These are phyloP conservation scores for Dipteronia dyeriana DNA, from an alignment of 345 rosid genomes.

Conservation along the genomic window DNA sequence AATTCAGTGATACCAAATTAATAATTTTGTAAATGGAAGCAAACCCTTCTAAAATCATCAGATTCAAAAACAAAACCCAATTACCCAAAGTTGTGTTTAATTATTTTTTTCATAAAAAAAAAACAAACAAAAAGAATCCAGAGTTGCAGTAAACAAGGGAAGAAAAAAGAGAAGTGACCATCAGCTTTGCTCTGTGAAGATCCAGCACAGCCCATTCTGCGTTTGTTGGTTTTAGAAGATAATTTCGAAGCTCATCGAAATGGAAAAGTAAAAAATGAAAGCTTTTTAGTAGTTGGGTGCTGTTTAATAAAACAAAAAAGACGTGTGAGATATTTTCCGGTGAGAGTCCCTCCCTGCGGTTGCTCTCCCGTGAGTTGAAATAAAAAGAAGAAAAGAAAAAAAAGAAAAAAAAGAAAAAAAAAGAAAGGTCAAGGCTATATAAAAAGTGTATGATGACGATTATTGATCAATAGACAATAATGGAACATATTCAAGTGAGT, in stretches of 20 bases:
- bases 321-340: slow-evolving; percentile 18
- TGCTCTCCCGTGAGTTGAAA: slow-evolving; percentile 17
- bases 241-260: slow-evolving; percentile 29
- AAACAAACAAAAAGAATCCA: too few species aligned
- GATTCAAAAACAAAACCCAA: neutral
- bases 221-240: neutral
- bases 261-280: neutral
- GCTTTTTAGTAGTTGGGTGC: neutral
- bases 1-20: neutral
- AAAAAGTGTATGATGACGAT: neutral
- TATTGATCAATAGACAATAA: neutral
- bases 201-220: slow-evolving; percentile 76
- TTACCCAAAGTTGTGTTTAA: neutral
- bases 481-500: neutral
- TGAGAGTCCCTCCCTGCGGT: slow-evolving; percentile 13
- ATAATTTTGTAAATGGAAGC: too few species aligned
- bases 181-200: slow-evolving; percentile 68
- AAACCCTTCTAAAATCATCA: neutral
- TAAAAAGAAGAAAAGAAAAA: too few species aligned
- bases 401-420: too few species aligned
- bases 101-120: too few species aligned
- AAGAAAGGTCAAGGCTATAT: neutral
- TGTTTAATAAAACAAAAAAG: neutral
- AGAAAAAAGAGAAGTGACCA: slow-evolving; percentile 35
- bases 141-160: neutral